These are phyloP conservation scores for Candida frijolesensis DNA, from an alignment of 1,139 yeast species.

Conservation along the genomic window DNA sequence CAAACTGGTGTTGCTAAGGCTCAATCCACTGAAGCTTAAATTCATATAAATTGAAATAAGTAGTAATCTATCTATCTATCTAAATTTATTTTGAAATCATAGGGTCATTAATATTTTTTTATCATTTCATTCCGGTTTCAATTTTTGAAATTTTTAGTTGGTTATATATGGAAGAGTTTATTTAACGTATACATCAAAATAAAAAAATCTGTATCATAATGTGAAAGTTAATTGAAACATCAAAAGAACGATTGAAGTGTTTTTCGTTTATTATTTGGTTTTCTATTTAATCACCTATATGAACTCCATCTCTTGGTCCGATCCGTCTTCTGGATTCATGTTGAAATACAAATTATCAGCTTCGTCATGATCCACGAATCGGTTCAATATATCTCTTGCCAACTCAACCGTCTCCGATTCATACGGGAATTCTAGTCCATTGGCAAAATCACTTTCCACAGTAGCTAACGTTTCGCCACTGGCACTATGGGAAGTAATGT, in stretches of 20 bases:
- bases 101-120: slow-evolving; percentile 4
- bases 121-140: not conserved
- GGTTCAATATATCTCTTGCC: slow-evolving; percentile 71
- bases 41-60: slow-evolving; percentile 8
- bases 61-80: too few relatives aligned
- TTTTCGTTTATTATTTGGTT: not conserved
- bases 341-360: slow-evolving; percentile 74
- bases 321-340: slow-evolving; percentile 48
- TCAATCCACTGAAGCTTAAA: slow-evolving; percentile 46
- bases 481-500: slow-evolving; percentile 21
- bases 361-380: slow-evolving; percentile 73
- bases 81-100: not conserved
- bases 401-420: slow-evolving; percentile 66
- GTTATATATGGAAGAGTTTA: slow-evolving; percentile 4
- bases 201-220: slow-evolving; percentile 17
- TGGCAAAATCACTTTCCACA: slow-evolving; percentile 45
- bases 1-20: slow-evolving; percentile 82
- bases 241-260: too few relatives aligned
- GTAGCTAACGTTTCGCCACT: slow-evolving; percentile 25
- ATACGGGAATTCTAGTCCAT: slow-evolving; percentile 65
- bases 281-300: not conserved
- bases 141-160: slow-evolving; percentile 4
- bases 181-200: slow-evolving; percentile 17
- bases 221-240: not conserved
- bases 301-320: slow-evolving; percentile 28